Base-by-base conservation (phyloP, 495 filamentous ascomycete species). In the Talaromyces borbonicus region DNA sequence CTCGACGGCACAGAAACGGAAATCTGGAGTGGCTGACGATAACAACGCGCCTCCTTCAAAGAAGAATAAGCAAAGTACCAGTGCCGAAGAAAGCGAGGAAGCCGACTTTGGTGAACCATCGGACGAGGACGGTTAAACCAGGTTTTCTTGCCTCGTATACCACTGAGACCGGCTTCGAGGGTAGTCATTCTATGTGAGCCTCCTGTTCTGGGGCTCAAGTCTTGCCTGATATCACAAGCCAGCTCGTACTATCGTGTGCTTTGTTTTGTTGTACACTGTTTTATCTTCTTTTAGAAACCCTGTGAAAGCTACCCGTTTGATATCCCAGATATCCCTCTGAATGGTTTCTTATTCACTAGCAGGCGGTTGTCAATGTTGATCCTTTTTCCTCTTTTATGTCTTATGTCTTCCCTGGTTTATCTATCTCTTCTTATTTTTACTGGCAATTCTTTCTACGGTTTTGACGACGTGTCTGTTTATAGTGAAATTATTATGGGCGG, bases 81-180 rank as follows among this genome's bases (percentile, higher is more conserved):
- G 65, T 40, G 71, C 60, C 12, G 70, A 74, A 8, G 69, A 65
- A 25, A 74, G 72, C 50, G 69, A 73, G 46, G 57, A 60, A 20
- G 57, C 62, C 47, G 73, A 74, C 29, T 73, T 70, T 14, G 72
- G 66, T 23, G 62, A 63, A 15, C 53, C 61, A 7, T 67, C 66
- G 15, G 72, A 76, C 48, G 72, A 76, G 46, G 68, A 72, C 37
- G 70, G 69, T 53, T 72, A 55, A 68, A n/a, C 12, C 5, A 24
- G 27, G 44, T 49, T 8, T 35, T 38, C 22, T 38, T 12, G 16
- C 39, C 25, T 35, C 22, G 14, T 19, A 22, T 31, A 11, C 26
- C 12, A 41, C 8, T 18, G 22, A 25, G 15, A 41, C 7, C 38
- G 24, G 38, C 24, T 14, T 5, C 31, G 31, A 35, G 20, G 38